Percentiles rank a stretch among this genome's conserved stretches.
Conservation (phyloP, 495 filamentous ascomycete species). For the Astrocystis sublimbata region DNA sequence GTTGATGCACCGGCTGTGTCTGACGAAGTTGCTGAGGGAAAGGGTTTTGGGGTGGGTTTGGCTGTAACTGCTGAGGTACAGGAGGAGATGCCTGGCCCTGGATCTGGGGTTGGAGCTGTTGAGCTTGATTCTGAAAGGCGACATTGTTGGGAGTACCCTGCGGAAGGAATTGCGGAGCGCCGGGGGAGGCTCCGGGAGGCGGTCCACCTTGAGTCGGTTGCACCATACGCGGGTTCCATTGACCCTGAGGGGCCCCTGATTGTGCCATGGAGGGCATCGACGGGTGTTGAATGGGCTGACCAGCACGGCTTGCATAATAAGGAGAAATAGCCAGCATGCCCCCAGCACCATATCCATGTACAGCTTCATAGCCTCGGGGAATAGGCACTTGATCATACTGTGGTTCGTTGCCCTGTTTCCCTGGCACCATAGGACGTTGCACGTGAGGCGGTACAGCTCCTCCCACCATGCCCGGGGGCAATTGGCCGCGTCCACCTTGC, state of each 20-base stretch:
- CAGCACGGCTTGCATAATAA: conserved; percentile 36
- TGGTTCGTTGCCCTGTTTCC: conserved; percentile 30
- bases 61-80: not conserved
- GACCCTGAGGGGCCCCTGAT: conserved; percentile 10
- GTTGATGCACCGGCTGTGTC: not conserved
- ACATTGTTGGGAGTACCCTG: conserved; percentile 10
- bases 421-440: not conserved
- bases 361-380: conserved; percentile 46
- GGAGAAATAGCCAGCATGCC: conserved; percentile 34
- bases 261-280: conserved; percentile 20
- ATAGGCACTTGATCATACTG: conserved; percentile 50
- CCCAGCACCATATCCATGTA: conserved; percentile 45
- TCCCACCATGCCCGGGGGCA: not conserved
- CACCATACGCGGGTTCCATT: conserved; percentile 26
- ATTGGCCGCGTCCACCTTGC: conserved; percentile 22
- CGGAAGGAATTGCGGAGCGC: conserved; percentile 12
- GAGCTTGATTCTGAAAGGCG: conserved; percentile 11
- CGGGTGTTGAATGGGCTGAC: conserved; percentile 16
- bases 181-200: conserved; percentile 7
- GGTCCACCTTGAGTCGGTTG: conserved; percentile 5
- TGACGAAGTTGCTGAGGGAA: conserved; percentile 1
- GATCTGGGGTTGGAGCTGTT: not conserved
- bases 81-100: not conserved
- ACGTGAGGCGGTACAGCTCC: not conserved
- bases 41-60: not conserved